These are phyloP conservation scores for Blastobotrys serpentis DNA, from an alignment of 1,139 yeast species.

Conservation along the genomic window DNA sequence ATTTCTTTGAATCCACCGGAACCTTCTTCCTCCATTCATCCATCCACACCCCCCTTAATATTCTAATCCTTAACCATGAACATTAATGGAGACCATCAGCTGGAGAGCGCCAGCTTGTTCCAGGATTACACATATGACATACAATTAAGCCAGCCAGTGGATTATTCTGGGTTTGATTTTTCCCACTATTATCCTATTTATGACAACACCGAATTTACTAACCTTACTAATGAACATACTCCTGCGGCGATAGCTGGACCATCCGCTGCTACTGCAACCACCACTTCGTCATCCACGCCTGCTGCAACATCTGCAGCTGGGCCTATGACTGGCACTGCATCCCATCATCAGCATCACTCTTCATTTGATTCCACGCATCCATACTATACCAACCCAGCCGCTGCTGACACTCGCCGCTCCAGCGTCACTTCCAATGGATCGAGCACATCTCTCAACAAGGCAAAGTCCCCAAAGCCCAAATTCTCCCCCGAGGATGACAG, in stretches of 20 bases:
- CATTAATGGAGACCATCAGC: neutral
- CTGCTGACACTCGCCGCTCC: constrained; percentile 3
- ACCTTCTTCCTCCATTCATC: too few relatives aligned
- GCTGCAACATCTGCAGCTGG: too few relatives aligned
- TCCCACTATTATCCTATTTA: neutral
- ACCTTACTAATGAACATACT: neutral
- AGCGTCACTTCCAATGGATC: neutral
- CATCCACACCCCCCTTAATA: too few relatives aligned
- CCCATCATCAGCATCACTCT: neutral
- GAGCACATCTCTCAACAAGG: constrained; percentile 1
- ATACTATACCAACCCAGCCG: neutral
- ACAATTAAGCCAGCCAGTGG: neutral
- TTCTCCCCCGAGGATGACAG: constrained; percentile 34
- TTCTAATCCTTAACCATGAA: too few relatives aligned
- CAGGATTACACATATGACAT: constrained; percentile 2
- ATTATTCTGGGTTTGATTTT: neutral
- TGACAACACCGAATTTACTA: neutral
- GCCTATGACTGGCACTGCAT: neutral
- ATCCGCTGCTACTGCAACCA: too few relatives aligned
- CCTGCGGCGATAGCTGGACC: too few relatives aligned
- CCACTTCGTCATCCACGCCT: too few relatives aligned
- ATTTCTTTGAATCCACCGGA: too few relatives aligned
- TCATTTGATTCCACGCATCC: neutral
- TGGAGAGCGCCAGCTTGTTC: neutral
- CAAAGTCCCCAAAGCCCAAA: constrained; percentile 26